A percentile compares a stretch with the other conserved stretches of the same genome.
Evolutionary conservation across 2,329 filamentous ascomycete genomes (phyloP).

Genomic region (Botrytis byssoidea): DNA sequence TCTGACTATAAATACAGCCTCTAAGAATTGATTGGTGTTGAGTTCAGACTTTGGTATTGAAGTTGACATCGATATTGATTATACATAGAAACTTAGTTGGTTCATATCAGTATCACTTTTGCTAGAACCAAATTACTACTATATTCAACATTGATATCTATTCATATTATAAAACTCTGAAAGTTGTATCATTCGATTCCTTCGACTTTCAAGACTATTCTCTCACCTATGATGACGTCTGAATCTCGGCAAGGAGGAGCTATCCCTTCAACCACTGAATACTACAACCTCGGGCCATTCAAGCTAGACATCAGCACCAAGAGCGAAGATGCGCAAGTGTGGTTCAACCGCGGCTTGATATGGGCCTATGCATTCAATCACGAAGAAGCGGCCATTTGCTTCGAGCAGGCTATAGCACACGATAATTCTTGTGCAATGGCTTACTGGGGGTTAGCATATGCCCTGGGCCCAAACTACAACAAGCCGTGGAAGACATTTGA

Average conservation of each 20-base stretch:
- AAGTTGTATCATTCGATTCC: too few species aligned
- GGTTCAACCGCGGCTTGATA: slow-evolving; percentile 71
- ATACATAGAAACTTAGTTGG: too few species aligned
- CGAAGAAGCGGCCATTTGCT: slow-evolving; percentile 65
- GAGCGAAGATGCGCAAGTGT: slow-evolving; percentile 54
- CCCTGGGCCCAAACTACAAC: slow-evolving; percentile 74
- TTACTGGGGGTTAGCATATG: slow-evolving; percentile 69
- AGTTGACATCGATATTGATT: too few species aligned
- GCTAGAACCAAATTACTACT: too few species aligned
- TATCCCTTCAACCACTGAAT: slow-evolving; percentile 16
- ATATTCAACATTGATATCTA: too few species aligned
- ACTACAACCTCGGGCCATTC: slow-evolving; percentile 56
- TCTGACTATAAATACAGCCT: too few species aligned
- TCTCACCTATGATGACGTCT: too few species aligned
- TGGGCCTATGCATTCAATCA: slow-evolving; percentile 79
- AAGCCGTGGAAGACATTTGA: slow-evolving; percentile 76
- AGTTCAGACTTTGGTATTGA: too few species aligned
- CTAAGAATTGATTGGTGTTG: too few species aligned
- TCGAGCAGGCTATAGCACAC: slow-evolving; percentile 54
- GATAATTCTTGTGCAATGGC: slow-evolving; percentile 61
- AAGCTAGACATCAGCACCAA: slow-evolving; percentile 54
- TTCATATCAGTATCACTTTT: too few species aligned
- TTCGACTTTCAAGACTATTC: too few species aligned
- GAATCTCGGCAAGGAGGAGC: not conserved
- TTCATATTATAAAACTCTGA: too few species aligned